These are phyloP conservation scores for Nyctanthes arbortristis DNA, from an alignment of 257 asterid genomes.

Conservation along the genomic window DNA sequence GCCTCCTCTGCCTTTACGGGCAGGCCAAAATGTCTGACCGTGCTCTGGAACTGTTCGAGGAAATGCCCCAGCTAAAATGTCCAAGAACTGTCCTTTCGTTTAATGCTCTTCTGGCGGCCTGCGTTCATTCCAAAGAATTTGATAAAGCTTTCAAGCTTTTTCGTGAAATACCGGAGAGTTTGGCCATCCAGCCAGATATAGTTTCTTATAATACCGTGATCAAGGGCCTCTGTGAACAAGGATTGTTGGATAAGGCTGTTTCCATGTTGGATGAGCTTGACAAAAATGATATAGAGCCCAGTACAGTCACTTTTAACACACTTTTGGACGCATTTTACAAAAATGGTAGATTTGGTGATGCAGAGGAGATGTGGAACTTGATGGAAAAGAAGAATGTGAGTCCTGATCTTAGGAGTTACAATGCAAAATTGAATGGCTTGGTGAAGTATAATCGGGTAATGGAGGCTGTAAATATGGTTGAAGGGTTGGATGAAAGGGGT, in stretches of 20 bases:
- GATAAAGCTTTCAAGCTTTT: constrained; percentile 35
- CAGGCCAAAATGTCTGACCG: constrained; percentile 43
- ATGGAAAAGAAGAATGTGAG: constrained; percentile 47
- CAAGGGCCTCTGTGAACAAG: constrained; percentile 38
- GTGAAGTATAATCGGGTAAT: constrained; percentile 27
- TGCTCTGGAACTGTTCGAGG: constrained; percentile 54
- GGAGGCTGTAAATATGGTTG: constrained; percentile 37
- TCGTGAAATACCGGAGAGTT: constrained; percentile 34
- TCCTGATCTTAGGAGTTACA: constrained; percentile 41
- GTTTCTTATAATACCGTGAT: constrained; percentile 42
- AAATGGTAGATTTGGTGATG: constrained; percentile 29
- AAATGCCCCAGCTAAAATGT: constrained; percentile 54
- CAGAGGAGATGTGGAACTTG: constrained; percentile 45
- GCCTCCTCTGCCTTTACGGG: constrained; percentile 42
- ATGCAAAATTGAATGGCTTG: constrained; percentile 38
- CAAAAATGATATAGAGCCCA: constrained; percentile 29
- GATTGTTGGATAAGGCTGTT: constrained; percentile 44
- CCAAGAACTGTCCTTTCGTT: constrained; percentile 45
- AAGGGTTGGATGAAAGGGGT: constrained; percentile 37
- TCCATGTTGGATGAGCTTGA: constrained; percentile 44
- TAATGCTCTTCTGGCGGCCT: constrained; percentile 51
- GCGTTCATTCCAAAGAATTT: constrained; percentile 28
- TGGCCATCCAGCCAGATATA: constrained; percentile 41
- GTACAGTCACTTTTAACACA: constrained; percentile 33
- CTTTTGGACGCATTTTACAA: constrained; percentile 30